Evolutionary conservation across 2,329 filamentous ascomycete genomes (phyloP).

Genomic region (Fusarium brachygibbosum): DNA sequence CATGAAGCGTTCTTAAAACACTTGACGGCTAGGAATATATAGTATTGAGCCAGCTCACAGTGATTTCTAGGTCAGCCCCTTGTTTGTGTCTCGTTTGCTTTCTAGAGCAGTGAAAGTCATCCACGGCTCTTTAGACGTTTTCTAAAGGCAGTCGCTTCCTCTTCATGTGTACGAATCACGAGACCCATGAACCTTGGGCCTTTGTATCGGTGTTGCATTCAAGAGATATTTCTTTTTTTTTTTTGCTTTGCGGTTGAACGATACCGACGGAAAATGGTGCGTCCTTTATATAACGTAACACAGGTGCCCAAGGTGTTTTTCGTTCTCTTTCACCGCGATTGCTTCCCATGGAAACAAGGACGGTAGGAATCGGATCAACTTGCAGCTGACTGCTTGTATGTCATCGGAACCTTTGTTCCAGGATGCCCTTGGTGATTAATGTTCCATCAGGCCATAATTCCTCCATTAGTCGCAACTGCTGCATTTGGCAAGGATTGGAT

Average conservation of each 20-base stretch:
- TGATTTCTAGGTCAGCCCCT: not conserved
- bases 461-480: not conserved
- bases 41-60: not conserved
- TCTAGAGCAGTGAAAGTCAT: not conserved
- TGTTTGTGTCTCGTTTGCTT: not conserved
- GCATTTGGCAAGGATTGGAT: conserved; percentile 6
- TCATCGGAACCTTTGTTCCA: not conserved
- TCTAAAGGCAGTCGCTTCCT: not conserved
- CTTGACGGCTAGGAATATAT: not conserved
- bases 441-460: conserved; percentile 16
- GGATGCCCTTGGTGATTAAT: not conserved
- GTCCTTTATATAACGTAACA: not conserved
- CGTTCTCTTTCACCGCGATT: not conserved
- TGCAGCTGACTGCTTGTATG: not conserved
- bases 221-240: no score
- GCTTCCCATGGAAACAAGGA: not conserved
- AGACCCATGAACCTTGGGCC: not conserved
- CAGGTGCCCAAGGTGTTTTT: no score
- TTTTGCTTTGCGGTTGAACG: no score
- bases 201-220: not conserved
- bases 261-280: no score
- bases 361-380: not conserved
- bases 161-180: not conserved
- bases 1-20: not conserved
- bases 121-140: not conserved